phyloP scores from a whole-genome alignment of 805 yeast species.

The Saturnispora saitoi region DNA sequence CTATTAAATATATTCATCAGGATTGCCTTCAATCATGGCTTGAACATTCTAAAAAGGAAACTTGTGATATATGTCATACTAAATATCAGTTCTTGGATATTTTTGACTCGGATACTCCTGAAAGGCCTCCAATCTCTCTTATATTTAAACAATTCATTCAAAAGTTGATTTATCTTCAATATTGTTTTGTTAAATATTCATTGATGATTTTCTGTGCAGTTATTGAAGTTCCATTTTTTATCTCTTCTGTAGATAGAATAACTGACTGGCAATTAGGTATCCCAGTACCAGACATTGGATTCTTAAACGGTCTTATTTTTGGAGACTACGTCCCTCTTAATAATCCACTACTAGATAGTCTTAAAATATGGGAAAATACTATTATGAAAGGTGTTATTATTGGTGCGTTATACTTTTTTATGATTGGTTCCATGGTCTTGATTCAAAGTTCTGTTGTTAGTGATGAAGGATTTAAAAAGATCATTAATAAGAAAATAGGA shows the following conservation, averaged over 20 bases:
- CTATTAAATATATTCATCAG: constrained; percentile 88
- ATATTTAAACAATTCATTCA: constrained; percentile 31
- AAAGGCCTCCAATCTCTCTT: constrained; percentile 45
- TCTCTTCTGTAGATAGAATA: constrained; percentile 46
- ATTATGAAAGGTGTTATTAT: constrained; percentile 15
- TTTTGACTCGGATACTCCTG: constrained; percentile 38
- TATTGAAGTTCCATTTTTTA: constrained; percentile 45
- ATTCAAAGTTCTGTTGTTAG: constrained; percentile 60
- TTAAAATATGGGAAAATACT: constrained; percentile 8
- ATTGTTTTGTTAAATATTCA: constrained; percentile 6
- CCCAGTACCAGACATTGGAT: constrained; percentile 33
- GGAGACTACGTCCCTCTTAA: constrained; percentile 3
- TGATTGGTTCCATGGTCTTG: constrained; percentile 16
- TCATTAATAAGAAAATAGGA: constrained; percentile 54
- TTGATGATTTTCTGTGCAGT: constrained; percentile 18
- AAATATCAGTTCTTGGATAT: constrained; percentile 46
- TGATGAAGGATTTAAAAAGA: constrained; percentile 59
- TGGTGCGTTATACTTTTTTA: constrained; percentile 18
- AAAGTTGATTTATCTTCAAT: constrained; percentile 6
- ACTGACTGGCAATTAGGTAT: constrained; percentile 52
- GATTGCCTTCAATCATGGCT: constrained; percentile 90
- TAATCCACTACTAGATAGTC: constrained; percentile 6
- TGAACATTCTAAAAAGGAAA: constrained; percentile 49
- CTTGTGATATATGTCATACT: constrained; percentile 85
- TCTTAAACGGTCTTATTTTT: constrained; percentile 15